Evolutionary conservation across 2,329 filamentous ascomycete genomes (phyloP).

Genomic region (Zymoseptoria passerinii): DNA sequence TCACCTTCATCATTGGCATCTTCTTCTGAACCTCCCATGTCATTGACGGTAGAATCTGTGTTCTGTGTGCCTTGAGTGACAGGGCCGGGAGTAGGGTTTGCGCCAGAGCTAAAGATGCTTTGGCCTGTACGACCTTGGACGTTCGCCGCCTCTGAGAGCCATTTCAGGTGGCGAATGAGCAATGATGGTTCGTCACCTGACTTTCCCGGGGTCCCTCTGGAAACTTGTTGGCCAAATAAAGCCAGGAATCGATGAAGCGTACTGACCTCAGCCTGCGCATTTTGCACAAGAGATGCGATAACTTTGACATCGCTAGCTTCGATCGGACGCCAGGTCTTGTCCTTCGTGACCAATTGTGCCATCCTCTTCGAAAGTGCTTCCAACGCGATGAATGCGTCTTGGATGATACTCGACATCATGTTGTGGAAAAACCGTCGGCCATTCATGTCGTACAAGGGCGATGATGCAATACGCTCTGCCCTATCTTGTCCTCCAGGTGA

Average conservation of each 20-base stretch:
- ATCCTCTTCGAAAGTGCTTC: neutral
- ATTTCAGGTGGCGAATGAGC: neutral
- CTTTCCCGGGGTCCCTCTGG: neutral
- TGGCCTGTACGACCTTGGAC: neutral
- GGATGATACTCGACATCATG: neutral
- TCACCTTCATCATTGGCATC: no score
- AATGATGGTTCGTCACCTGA: no score
- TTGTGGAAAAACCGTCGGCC: neutral
- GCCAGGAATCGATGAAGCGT: neutral
- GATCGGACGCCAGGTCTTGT: neutral
- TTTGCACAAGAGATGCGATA: neutral
- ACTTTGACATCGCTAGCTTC: neutral
- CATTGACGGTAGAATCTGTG: neutral
- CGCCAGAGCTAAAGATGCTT: neutral
- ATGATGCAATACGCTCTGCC: neutral
- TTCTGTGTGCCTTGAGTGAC: neutral
- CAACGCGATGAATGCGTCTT: neutral
- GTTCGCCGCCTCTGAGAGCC: neutral
- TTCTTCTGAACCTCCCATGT: neutral
- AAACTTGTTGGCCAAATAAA: neutral
- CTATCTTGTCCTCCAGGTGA: neutral
- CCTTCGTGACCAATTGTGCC: neutral
- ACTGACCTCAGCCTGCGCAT: neutral
- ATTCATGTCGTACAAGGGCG: neutral
- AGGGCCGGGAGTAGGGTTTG: neutral